Base-by-base conservation (phyloP, 257 asterid genomes). In the Oldenlandia corymbosa region DNA sequence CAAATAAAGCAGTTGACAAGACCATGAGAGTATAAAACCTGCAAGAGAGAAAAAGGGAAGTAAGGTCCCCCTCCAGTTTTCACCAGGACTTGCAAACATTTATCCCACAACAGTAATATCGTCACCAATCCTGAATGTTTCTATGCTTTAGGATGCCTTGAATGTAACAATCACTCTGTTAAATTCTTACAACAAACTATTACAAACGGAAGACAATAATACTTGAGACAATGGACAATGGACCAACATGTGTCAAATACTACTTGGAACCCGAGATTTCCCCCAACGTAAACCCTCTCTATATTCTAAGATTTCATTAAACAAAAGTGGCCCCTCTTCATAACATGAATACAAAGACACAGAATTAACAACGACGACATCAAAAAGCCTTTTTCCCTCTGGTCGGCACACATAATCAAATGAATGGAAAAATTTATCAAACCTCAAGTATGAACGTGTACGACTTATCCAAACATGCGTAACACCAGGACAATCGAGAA, bases 11-110 rank as follows among this genome's bases (percentile, higher is more conserved):
- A 64, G 99, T 93, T 20, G 99, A 90, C 50, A 93, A 73, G 68
- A 90, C 99, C 99, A 93, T 93, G 76, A 93, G 96, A 42, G 99
- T 93, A 60, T 93, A 93, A 75, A 93, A 93, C 84, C 84, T 79
- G 76, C 43, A 69, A 42, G 20, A 47, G 12, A 21, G 2, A 30
- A 24, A 47, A 42, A 60, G n/a, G 27, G 28, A 66, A 12, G 57
- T 21, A 30, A 32, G 30, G 21, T 46, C 54, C 56, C 17, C 10
- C 7, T 32, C 26, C 66, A 54, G 36, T 14, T 27, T 50, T 49
- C 39, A 24, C 65, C 53, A 9, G 42, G 58, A n/a, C 16, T 26
- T n/a, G 10, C 21, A 10, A 27, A 68, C 58, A 12, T 53, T 20
- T 41, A 41, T 39, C 27, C 37, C 55, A 50, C 14, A 21, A 48